Evolutionary conservation across 192 early-diverging fungal genomes (phyloP).

Genomic region (Funneliformis geosporum): DNA sequence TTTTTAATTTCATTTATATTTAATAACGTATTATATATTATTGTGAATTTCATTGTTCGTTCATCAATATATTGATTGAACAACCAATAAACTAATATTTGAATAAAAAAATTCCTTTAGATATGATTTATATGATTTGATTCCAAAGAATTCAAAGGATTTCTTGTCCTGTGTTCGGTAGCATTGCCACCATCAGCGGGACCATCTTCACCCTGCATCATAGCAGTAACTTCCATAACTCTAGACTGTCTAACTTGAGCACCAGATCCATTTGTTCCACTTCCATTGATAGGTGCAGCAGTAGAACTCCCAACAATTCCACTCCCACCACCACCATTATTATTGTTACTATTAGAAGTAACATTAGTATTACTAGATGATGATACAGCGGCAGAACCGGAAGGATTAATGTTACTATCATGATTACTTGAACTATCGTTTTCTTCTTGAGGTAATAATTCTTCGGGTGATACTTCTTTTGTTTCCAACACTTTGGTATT

Average conservation of each 20-base stretch:
- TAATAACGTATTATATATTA: too few species aligned
- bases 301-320: too few species aligned
- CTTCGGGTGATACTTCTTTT: constrained; percentile 7
- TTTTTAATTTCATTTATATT: too few species aligned
- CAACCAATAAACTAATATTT: too few species aligned
- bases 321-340: not conserved
- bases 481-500: constrained; percentile 86
- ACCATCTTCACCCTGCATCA: constrained; percentile 28
- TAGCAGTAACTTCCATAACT: constrained; percentile 21
- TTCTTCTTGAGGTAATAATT: not conserved
- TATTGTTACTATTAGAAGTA: not conserved
- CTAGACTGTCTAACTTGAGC: constrained; percentile 20
- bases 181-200: constrained; percentile 9
- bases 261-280: not conserved
- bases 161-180: constrained; percentile 5
- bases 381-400: not conserved
- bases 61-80: too few species aligned
- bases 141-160: constrained; percentile 32
- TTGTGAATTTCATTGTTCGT: too few species aligned
- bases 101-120: not conserved
- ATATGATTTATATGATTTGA: not conserved
- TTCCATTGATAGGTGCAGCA: not conserved
- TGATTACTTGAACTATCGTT: not conserved
- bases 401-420: not conserved
- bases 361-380: not conserved